A percentile compares a stretch with the other conserved stretches of the same genome.
phyloP scores from a whole-genome alignment of 2,329 filamentous ascomycete genomes.

The Thielaviopsis populi region DNA sequence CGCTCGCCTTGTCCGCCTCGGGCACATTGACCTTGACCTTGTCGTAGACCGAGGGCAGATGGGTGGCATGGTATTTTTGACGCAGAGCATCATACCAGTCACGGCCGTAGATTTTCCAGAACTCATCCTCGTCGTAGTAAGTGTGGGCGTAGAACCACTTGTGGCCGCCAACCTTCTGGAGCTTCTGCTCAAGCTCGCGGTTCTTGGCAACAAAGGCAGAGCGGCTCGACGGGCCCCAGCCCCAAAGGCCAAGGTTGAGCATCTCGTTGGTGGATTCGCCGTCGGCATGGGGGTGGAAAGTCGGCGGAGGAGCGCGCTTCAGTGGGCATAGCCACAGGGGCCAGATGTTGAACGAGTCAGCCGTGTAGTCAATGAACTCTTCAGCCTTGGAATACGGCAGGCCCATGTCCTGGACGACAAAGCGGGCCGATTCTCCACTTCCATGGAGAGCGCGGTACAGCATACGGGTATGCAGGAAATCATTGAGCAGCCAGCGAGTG shows the following conservation, averaged over 20 bases:
- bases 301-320: constrained; percentile 33
- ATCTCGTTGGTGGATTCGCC: constrained; percentile 25
- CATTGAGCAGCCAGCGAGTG: constrained; percentile 54
- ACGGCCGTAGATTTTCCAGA: constrained; percentile 48
- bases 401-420: constrained; percentile 54
- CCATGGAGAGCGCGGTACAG: constrained; percentile 58
- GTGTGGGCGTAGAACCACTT: constrained; percentile 84
- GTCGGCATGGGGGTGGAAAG: constrained; percentile 37
- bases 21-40: constrained; percentile 47
- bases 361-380: constrained; percentile 41
- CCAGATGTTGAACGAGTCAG: constrained; percentile 38
- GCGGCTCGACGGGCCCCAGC: constrained; percentile 46
- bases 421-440: constrained; percentile 47
- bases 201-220: constrained; percentile 54
- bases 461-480: constrained; percentile 60
- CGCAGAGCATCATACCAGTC: constrained; percentile 48
- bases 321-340: constrained; percentile 46
- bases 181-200: constrained; percentile 53
- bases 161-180: constrained; percentile 54
- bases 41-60: constrained; percentile 53
- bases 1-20: constrained; percentile 28
- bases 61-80: constrained; percentile 44
- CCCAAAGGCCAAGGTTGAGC: constrained; percentile 63
- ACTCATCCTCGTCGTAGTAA: constrained; percentile 61
- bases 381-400: constrained; percentile 39